Percentiles rank a stretch among this genome's conserved stretches.
Conservation (phyloP, 306 rosid species). For the Quillaja saponaria region DNA sequence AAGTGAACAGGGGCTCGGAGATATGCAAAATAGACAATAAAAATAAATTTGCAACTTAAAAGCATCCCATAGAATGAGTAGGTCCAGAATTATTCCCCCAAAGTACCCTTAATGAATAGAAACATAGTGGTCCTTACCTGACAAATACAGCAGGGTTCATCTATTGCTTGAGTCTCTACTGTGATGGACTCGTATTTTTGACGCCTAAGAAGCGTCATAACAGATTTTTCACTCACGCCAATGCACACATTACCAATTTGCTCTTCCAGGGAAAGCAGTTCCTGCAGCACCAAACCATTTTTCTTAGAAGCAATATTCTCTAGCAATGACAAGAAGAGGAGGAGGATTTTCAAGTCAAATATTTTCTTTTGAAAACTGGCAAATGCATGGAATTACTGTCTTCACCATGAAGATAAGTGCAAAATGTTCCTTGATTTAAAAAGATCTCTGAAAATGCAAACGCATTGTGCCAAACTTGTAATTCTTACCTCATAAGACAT, state of each 20-base stretch:
- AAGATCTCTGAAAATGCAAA: neutral
- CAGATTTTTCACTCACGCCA: slow-evolving; percentile 18
- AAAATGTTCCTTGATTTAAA: neutral
- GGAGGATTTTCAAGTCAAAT: neutral
- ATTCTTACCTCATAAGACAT: slow-evolving; percentile 36
- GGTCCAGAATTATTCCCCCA: no score
- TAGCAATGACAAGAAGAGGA: neutral
- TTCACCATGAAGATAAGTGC: neutral
- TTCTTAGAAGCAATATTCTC: neutral
- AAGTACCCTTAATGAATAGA: slow-evolving; percentile 5
- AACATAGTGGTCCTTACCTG: slow-evolving; percentile 27
- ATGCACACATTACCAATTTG: neutral
- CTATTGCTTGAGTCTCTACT: neutral
- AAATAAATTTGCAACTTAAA: neutral
- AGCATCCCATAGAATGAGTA: neutral
- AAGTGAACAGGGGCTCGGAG: neutral
- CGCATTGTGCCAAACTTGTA: neutral
- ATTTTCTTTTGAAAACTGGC: neutral
- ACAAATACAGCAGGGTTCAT: slow-evolving; percentile 32
- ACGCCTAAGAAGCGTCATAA: neutral
- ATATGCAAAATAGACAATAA: neutral
- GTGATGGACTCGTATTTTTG: neutral
- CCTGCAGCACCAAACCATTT: slow-evolving; percentile 9
- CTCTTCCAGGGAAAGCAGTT: neutral
- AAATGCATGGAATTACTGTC: neutral